Evolutionary conservation across 176 grass and related monocot species (phyloP), one percentile per base, ranked within the genome.

Genomic region (Miscanthus lutarioriparius): DNA sequence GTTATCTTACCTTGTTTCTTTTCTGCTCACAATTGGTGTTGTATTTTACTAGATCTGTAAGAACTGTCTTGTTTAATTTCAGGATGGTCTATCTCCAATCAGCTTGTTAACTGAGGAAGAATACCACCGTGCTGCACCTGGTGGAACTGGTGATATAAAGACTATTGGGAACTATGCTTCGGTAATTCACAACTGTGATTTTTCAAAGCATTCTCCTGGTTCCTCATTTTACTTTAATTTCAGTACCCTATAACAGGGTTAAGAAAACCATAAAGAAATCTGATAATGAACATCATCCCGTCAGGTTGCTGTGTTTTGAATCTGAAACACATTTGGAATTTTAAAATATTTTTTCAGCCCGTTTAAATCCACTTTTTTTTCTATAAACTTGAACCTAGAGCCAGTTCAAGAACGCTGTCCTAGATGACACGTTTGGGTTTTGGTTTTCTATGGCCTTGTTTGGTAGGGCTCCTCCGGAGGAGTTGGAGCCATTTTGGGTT

Each of bases 141-240:
- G 96, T 72, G 96, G 96, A 78, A 99, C 96, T 26, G 93, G 96
- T 59, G 80, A 92, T 83, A 89, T 96, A 48, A 99, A 99, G 81
- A 91, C 91, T 8, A 98, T 99, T 23, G 93, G 93, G 63, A 99
- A 99, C 84, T 99, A 99, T 92, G 93, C 89, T 76, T 92, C 93
- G 11, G 96, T 99, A 89, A 92, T 36, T 35, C 65, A 15, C 45
- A 64, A 39, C 23, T 73, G 6, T 78, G 47, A 22, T 84, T 15
- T 70, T 82, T 19, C 30, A 76, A 35, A 32, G 38, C 40, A 25
- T 35, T 68, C n/a, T 19, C 86, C 38, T 85, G 25, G 8, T 85
- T 26, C 61, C 12, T 22, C n/a, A 40, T 49, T 28, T 67, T 74
- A 25, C 41, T 32, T 75, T 12, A 30, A 23, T 59, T 68, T 14